Percentiles rank a stretch among this genome's conserved stretches.
phyloP scores from a whole-genome alignment of 2,329 filamentous ascomycete species.

The Ophiobolus disseminans region DNA sequence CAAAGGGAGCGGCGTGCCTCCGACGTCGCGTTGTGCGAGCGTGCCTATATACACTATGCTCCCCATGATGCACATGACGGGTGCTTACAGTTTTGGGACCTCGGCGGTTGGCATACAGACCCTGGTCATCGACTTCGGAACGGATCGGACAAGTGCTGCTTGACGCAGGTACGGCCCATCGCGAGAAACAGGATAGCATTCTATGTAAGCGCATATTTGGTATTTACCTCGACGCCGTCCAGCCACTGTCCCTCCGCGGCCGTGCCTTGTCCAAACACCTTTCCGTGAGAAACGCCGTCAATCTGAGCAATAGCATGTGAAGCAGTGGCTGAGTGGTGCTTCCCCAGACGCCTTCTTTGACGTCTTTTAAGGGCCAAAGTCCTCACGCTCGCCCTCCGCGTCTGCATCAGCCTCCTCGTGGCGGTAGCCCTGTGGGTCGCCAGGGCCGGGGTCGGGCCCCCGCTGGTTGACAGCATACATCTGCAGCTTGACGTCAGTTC shows the following conservation, averaged over 20 bases:
- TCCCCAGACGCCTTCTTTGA: too few relatives aligned
- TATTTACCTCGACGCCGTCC: slow-evolving; percentile 38
- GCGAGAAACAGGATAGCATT: slow-evolving; percentile 5
- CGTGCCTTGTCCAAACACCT: slow-evolving; percentile 40
- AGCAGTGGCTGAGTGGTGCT: background rate
- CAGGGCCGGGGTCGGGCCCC: slow-evolving; percentile 46
- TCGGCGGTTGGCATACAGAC: slow-evolving; percentile 23
- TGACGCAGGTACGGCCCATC: slow-evolving; percentile 1
- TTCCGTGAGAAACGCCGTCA: slow-evolving; percentile 2
- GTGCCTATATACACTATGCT: slow-evolving; percentile 7
- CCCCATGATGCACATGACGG: slow-evolving; percentile 15
- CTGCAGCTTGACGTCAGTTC: slow-evolving; percentile 24
- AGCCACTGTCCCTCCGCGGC: slow-evolving; percentile 43
- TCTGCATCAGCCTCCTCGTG: slow-evolving; percentile 50
- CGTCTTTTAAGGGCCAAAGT: slow-evolving; percentile 39
- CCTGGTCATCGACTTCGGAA: slow-evolving; percentile 21
- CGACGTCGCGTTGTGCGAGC: background rate
- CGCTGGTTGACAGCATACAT: slow-evolving; percentile 51
- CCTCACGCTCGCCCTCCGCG: slow-evolving; percentile 50
- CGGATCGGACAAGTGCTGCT: slow-evolving; percentile 17
- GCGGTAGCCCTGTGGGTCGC: slow-evolving; percentile 48
- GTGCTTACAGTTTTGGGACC: slow-evolving; percentile 26
- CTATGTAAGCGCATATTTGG: slow-evolving; percentile 15
- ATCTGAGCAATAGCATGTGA: background rate
- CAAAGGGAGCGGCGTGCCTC: slow-evolving; percentile 4